Percentiles rank a stretch among this genome's conserved stretches.
These are phyloP conservation scores for Zopfia rhizophila DNA, from an alignment of 2,329 filamentous ascomycete species.

Conservation along the genomic window DNA sequence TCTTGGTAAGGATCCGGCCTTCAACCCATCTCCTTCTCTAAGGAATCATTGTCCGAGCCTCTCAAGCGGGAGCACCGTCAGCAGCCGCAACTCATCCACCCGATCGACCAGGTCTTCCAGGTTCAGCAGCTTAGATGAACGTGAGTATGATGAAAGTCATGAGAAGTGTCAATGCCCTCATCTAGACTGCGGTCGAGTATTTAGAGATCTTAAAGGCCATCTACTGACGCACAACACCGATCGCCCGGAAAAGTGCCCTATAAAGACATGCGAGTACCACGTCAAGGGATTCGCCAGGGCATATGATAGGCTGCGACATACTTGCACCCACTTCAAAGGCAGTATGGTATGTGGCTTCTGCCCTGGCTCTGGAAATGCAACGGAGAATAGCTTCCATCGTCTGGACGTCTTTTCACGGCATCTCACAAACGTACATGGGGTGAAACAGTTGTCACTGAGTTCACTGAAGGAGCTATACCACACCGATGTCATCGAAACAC, in stretches of 20 bases:
- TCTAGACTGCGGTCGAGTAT: slow-evolving; percentile 79
- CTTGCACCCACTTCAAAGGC: slow-evolving; percentile 89
- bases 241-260: slow-evolving; percentile 88
- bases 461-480: slow-evolving; percentile 78
- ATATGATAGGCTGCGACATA: slow-evolving; percentile 92
- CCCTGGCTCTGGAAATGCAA: slow-evolving; percentile 79
- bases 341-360: slow-evolving; percentile 96
- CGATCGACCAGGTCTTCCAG: slow-evolving; percentile 29
- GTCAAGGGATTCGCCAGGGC: slow-evolving; percentile 88
- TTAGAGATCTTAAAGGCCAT: slow-evolving; percentile 87
- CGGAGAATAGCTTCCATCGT: slow-evolving; percentile 89
- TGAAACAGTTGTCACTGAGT: slow-evolving; percentile 87
- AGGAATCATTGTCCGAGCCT: slow-evolving; percentile 33
- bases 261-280: slow-evolving; percentile 86
- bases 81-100: slow-evolving; percentile 35
- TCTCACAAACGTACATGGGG: slow-evolving; percentile 82
- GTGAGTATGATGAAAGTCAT: slow-evolving; percentile 64
- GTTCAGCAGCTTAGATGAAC: slow-evolving; percentile 66
- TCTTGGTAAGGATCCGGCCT: too few species aligned
- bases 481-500: slow-evolving; percentile 62
- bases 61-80: slow-evolving; percentile 28
- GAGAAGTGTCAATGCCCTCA: slow-evolving; percentile 76
- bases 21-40: too few species aligned
- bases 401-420: slow-evolving; percentile 93
- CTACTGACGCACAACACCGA: slow-evolving; percentile 89